Conservation (phyloP, 352 stramenopile genomes). For the Plasmopara viticola region DNA sequence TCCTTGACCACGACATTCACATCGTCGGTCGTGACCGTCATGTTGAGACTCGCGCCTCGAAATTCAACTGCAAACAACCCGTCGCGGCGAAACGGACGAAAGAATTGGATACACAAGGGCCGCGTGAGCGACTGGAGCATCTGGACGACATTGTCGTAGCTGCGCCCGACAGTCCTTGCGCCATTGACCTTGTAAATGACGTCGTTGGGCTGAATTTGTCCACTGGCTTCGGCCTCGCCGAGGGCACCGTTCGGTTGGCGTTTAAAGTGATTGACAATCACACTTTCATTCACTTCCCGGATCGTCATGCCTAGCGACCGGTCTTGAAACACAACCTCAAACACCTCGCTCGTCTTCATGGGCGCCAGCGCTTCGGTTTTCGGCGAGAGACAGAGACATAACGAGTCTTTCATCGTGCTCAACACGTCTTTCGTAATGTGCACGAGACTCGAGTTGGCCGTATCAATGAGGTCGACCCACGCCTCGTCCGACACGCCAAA, state of each 20-base stretch:
- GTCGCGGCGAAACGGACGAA: slow-evolving; percentile 68
- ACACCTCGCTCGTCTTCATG: slow-evolving; percentile 76
- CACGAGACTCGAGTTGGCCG: slow-evolving; percentile 72
- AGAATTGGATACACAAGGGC: slow-evolving; percentile 76
- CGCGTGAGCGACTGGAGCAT: slow-evolving; percentile 80
- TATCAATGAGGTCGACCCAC: slow-evolving; percentile 83
- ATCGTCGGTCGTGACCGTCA: slow-evolving; percentile 84
- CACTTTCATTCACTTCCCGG: slow-evolving; percentile 75
- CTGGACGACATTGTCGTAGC: slow-evolving; percentile 78
- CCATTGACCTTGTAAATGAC: slow-evolving; percentile 86
- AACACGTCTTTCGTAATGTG: slow-evolving; percentile 78
- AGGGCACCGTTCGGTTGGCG: slow-evolving; percentile 40
- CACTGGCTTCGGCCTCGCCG: slow-evolving; percentile 50
- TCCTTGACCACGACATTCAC: slow-evolving; percentile 83
- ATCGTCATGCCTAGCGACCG: slow-evolving; percentile 77
- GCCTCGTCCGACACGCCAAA: slow-evolving; percentile 81
- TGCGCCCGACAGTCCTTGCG: slow-evolving; percentile 60
- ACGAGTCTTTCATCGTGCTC: slow-evolving; percentile 37
- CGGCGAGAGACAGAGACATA: slow-evolving; percentile 76
- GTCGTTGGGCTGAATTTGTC: slow-evolving; percentile 56
- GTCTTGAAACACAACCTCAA: slow-evolving; percentile 71
- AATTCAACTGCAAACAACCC: slow-evolving; percentile 81
- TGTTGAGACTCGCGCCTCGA: slow-evolving; percentile 68
- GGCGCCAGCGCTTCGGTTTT: slow-evolving; percentile 78
- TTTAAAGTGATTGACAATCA: slow-evolving; percentile 85